These are phyloP conservation scores for Grigorovia yakushimaensis DNA, from an alignment of 805 yeast species.

Conservation along the genomic window DNA sequence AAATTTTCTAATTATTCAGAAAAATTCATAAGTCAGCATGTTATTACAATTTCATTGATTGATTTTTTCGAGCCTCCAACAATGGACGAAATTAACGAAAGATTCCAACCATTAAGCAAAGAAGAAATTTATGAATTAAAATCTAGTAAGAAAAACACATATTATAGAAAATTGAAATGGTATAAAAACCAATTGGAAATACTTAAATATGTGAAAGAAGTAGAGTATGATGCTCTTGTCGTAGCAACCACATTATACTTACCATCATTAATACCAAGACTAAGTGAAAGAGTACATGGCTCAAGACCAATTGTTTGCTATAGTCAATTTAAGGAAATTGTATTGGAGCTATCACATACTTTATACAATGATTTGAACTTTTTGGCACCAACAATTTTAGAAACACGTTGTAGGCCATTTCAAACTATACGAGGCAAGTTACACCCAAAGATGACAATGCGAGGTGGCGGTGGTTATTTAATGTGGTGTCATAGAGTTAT, in stretches of 20 bases:
- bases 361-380: conserved; percentile 58
- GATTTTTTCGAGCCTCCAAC: conserved; percentile 74
- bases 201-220: conserved; percentile 39
- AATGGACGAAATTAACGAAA: conserved; percentile 34
- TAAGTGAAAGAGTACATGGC: conserved; percentile 64
- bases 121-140: conserved; percentile 48
- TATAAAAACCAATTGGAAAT: conserved; percentile 30
- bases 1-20: conserved; percentile 56
- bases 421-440: conserved; percentile 91
- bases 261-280: conserved; percentile 49
- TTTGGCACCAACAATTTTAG: conserved; percentile 74
- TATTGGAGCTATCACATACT: conserved; percentile 61
- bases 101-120: conserved; percentile 32
- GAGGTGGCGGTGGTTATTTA: conserved; percentile 86
- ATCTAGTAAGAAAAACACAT: conserved; percentile 53
- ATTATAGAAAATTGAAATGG: conserved; percentile 54
- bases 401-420: conserved; percentile 73
- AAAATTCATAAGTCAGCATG: conserved; percentile 41
- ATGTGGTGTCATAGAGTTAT: conserved; percentile 70
- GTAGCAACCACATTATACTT: conserved; percentile 65
- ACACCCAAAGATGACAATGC: conserved; percentile 91
- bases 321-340: conserved; percentile 68
- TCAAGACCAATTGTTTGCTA: conserved; percentile 81
- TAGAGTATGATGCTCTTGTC: conserved; percentile 66
- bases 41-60: conserved; percentile 63